phyloP scores from a whole-genome alignment of 768 basidiomycete genomes.

The Podaxis sp. region DNA sequence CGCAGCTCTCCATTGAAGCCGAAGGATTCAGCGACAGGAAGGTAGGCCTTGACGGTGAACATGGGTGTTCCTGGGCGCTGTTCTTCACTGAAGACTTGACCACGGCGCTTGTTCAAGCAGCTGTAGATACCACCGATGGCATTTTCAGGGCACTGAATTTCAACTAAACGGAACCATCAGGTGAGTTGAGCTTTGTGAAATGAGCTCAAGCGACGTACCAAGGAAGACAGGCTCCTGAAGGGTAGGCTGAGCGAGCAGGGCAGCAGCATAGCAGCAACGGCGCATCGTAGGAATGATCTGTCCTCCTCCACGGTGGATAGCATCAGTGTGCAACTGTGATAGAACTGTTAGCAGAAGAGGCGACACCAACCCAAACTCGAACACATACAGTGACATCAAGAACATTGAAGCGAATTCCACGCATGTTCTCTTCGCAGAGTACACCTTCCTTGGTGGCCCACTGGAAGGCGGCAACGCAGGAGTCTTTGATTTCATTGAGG shows the following conservation, averaged over 20 bases:
- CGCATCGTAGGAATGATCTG: conserved; percentile 97
- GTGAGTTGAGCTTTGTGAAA: background rate
- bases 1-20: conserved; percentile 98
- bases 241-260: conserved; percentile 85
- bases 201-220: conserved; percentile 42
- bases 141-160: conserved; percentile 97
- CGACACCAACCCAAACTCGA: background rate
- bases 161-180: conserved; percentile 50
- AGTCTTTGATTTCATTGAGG: conserved; percentile 99
- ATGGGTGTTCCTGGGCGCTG: conserved; percentile 97
- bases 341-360: conserved; percentile 14
- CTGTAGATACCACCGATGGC: conserved; percentile 98
- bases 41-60: conserved; percentile 98
- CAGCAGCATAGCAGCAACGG: conserved; percentile 95
- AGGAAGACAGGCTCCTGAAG: conserved; percentile 98
- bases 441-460: conserved; percentile 99
- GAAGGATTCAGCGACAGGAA: conserved; percentile 90
- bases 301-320: conserved; percentile 99
- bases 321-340: conserved; percentile 89
- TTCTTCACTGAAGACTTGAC: conserved; percentile 97
- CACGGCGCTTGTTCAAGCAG: conserved; percentile 93
- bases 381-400: conserved; percentile 86
- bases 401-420: conserved; percentile 95
- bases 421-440: conserved; percentile 96
- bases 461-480: conserved; percentile 98